Evolutionary conservation across 805 yeast species (phyloP).

Genomic region (Lachancea thermotolerans): DNA sequence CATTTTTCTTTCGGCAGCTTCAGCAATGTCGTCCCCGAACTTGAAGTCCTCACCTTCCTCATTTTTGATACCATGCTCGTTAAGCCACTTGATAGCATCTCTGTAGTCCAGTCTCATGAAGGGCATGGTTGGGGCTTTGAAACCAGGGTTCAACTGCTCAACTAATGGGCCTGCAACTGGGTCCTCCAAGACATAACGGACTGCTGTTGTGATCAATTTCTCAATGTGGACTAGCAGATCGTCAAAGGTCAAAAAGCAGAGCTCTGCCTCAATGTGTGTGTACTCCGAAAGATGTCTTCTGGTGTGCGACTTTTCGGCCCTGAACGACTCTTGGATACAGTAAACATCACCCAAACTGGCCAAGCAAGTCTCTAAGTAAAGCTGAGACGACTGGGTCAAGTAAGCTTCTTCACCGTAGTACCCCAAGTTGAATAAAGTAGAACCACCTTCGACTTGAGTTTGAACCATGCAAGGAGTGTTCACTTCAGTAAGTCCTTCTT

Average conservation of each 20-base stretch:
- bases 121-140: slow-evolving; percentile 75
- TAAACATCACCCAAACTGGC: slow-evolving; percentile 96
- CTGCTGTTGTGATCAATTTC: slow-evolving; percentile 58
- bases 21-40: slow-evolving; percentile 98
- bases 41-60: slow-evolving; percentile 90
- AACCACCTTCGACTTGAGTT: slow-evolving; percentile 99
- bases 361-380: slow-evolving; percentile 91
- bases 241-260: slow-evolving; percentile 81
- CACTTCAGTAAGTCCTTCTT: slow-evolving; percentile 77
- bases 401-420: slow-evolving; percentile 97
- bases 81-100: slow-evolving; percentile 91
- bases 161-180: slow-evolving; percentile 89
- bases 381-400: slow-evolving; percentile 94
- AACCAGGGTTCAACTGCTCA: slow-evolving; percentile 87
- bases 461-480: slow-evolving; percentile 99
- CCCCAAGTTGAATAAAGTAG: slow-evolving; percentile 85
- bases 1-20: slow-evolving; percentile 99
- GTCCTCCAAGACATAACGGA: slow-evolving; percentile 75
- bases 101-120: slow-evolving; percentile 88
- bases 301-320: slow-evolving; percentile 98
- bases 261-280: slow-evolving; percentile 94
- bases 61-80: slow-evolving; percentile 88
- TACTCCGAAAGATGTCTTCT: slow-evolving; percentile 96
- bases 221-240: slow-evolving; percentile 84
- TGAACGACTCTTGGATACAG: slow-evolving; percentile 96